These are phyloP conservation scores for Trichoderma arundinaceum DNA, from an alignment of 2,329 filamentous ascomycete species.

Conservation along the genomic window DNA sequence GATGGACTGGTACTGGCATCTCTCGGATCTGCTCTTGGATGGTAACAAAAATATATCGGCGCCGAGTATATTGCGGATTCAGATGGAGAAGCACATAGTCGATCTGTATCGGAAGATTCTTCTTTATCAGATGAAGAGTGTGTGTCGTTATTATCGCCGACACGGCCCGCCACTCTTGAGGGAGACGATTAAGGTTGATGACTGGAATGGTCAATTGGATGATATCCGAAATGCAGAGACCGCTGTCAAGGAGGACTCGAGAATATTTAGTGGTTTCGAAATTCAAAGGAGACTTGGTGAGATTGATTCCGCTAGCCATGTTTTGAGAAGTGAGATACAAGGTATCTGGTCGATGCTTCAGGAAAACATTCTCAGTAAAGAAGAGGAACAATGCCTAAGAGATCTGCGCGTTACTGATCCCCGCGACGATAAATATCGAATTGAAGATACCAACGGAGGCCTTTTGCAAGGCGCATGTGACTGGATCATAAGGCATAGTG, in stretches of 20 bases:
- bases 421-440: conserved; percentile 43
- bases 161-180: background rate
- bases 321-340: background rate
- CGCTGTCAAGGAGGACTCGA: background rate
- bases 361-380: background rate
- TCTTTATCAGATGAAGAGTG: background rate
- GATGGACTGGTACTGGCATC: conserved; percentile 6
- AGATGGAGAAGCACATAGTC: background rate
- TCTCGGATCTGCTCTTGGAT: background rate
- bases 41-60: background rate
- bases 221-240: background rate
- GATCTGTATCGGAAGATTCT: background rate
- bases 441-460: conserved; percentile 45
- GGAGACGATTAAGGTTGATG: background rate
- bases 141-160: background rate
- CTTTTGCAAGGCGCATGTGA: conserved; percentile 42
- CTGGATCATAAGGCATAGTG: conserved; percentile 43
- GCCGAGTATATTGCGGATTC: background rate
- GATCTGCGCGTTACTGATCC: conserved; percentile 40
- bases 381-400: conserved; percentile 33
- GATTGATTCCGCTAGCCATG: background rate
- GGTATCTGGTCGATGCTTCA: background rate
- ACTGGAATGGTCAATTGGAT: background rate
- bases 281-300: background rate
- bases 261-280: too few species aligned